Evolutionary conservation across 1,284 basidiomycete genomes (phyloP), one percentile per base, ranked within the genome.

Genomic region (Marasmius oreades): DNA sequence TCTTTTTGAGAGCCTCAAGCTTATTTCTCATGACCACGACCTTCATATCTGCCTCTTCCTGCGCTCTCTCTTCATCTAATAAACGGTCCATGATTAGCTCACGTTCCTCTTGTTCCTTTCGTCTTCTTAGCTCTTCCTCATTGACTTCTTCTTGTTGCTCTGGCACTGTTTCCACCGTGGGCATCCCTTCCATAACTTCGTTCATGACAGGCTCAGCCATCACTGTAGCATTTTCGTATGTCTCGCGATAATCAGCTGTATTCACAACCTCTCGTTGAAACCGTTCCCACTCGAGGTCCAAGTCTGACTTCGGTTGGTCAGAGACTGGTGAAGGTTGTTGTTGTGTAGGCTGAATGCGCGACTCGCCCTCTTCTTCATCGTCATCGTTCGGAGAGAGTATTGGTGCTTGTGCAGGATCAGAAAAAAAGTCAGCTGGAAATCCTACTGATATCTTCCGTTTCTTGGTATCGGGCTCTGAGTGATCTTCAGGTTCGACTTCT

Each of bases 21-120:
- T 77, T 78, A 36, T 72, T 80, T 71, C 86, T 91, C 71, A 92
- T 77, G 46, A 77, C 62, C 11, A 69, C 68, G 3, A 92, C 90
- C 57, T 82, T 83, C 72, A 84, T 84, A 67, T 92, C 90, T 14
- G 88, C 90, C 67, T 92, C 90, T 67, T 92, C 90, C 73, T 92
- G 90, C 23, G 84, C 86, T 55, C 83, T 77, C 67, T 92, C 90
- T 71, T 92, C 90, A 43, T 92, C 89, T 63, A 90, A 59, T 51
- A 92, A 66, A 59, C 88, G 77, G 67, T 92, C 90, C 85, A 92
- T 89, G 52, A 92, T 92, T 57, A 92, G 70, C 64, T 92, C 89
- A 47, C 82, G 74, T 53, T 92, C 90, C 34, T 92, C 90, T 64
- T 77, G 76, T 64, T 85, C 83, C 67, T 78, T 84, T 65, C 70